These are phyloP conservation scores for Curvularia lunata DNA, from an alignment of 2,329 filamentous ascomycete genomes.

Conservation along the genomic window DNA sequence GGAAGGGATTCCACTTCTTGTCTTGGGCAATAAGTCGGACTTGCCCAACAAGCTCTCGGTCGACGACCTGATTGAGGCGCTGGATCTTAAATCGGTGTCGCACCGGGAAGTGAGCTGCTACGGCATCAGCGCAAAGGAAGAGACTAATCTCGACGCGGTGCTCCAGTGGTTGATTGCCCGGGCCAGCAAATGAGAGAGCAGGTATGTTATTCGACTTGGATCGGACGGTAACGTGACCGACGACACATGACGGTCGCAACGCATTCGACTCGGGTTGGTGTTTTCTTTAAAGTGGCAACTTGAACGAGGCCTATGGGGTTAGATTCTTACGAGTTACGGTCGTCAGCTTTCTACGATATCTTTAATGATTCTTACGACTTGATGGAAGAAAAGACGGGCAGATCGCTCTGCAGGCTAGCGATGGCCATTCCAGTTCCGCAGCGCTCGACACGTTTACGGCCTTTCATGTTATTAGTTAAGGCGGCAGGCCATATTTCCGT, in stretches of 20 bases:
- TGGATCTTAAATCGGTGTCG: slow-evolving; percentile 87
- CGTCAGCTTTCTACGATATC: slow-evolving; percentile 52
- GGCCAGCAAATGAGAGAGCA: slow-evolving; percentile 59
- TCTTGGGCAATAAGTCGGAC: slow-evolving; percentile 97
- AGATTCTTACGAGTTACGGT: slow-evolving; percentile 44
- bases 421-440: slow-evolving; percentile 55
- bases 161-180: slow-evolving; percentile 95
- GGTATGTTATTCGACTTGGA: slow-evolving; percentile 22
- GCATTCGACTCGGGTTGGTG: slow-evolving; percentile 29
- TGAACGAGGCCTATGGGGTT: slow-evolving; percentile 45
- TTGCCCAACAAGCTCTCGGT: slow-evolving; percentile 88
- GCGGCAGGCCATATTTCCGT: slow-evolving; percentile 26
- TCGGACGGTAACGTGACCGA: slow-evolving; percentile 35
- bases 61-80: slow-evolving; percentile 90
- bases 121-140: slow-evolving; percentile 97
- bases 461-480: slow-evolving; percentile 29
- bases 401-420: slow-evolving; percentile 54
- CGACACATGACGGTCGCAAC: slow-evolving; percentile 27
- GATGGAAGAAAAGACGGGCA: slow-evolving; percentile 59
- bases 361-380: slow-evolving; percentile 61
- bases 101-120: slow-evolving; percentile 97
- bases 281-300: slow-evolving; percentile 20
- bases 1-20: slow-evolving; percentile 87
- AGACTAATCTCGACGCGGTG: slow-evolving; percentile 97
- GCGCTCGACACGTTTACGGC: slow-evolving; percentile 36